Base-by-base conservation (phyloP, 148 eudicot genomes). In the Camellia granthamiana region DNA sequence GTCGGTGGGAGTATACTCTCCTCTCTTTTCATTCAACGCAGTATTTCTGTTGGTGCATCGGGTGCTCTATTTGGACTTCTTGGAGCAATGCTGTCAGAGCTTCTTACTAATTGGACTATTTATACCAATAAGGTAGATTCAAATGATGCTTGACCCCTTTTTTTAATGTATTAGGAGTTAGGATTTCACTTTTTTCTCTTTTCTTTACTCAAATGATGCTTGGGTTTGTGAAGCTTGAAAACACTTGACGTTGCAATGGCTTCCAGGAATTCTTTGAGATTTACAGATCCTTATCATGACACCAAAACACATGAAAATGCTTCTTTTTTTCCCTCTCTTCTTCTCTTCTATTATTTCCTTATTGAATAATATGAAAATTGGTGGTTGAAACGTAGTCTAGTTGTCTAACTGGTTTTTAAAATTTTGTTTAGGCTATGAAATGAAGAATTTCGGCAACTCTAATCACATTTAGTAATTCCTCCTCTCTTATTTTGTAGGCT, bases 21-120 rank as follows among this genome's bases (percentile, higher is more conserved):
- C 54, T 66, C 88, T 10, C 91, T 95, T 43, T 95, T 95, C 67
- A 86, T 93, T 79, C 90, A 84, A 80, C 77, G 30, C 30, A 86
- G 79, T 74, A 87, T 95, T 44, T 95, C 97, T 21, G 97, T 95
- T 49, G 98, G 98, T 72, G 98, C 98, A 77, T 94, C 98, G 18
- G 98, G 98, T 78, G 97, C 97, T 74, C 86, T 94, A 67, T 95
- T 93, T 84, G 98, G 98, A 78, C 92, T 95, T 77, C 96, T 95
- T 64, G 98, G 98, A 78, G 98, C 97, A 68, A 95, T 95, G 98
- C 83, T 95, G 41, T 90, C 97, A 0, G 98, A 95, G 86, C 90
- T 95, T 46, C 79, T 93, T 38, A 91, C 92, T 10, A 95, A 95
- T 81, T 95, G 98, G 98, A 90, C 92, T 43, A 95, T 95, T 52